Conservation (phyloP, 805 yeast species). For the Myxozyma neotropica region DNA sequence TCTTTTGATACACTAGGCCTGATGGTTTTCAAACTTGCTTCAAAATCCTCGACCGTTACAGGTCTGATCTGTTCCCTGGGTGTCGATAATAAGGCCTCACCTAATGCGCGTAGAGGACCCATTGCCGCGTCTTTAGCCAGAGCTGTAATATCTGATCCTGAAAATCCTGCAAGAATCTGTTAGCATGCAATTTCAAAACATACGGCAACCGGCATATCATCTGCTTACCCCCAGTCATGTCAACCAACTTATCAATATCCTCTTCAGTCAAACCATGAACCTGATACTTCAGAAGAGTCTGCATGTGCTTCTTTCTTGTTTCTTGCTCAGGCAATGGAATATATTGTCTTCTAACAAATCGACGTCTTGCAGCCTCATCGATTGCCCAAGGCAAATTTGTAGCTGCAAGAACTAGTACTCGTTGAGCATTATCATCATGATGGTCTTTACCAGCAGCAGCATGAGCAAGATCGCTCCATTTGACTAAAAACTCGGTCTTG, state of each 20-base stretch:
- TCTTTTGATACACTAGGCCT: constrained; percentile 87
- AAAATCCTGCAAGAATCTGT: constrained; percentile 47
- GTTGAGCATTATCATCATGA: constrained; percentile 49
- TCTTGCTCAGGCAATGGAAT: constrained; percentile 91
- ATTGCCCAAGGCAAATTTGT: constrained; percentile 96
- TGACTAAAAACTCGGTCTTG: constrained; percentile 89
- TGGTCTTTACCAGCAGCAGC: constrained; percentile 83
- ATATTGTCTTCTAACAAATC: constrained; percentile 89
- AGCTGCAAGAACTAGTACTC: constrained; percentile 91
- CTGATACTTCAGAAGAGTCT: constrained; percentile 68
- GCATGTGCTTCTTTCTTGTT: constrained; percentile 72
- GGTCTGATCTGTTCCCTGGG: constrained; percentile 79
- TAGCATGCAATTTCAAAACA: neutral
- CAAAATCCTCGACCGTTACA: constrained; percentile 71
- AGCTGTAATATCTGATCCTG: constrained; percentile 94
- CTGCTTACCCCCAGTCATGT: constrained; percentile 61
- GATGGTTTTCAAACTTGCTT: constrained; percentile 71
- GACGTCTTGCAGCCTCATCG: constrained; percentile 93
- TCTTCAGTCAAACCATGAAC: constrained; percentile 65
- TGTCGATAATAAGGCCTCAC: constrained; percentile 72
- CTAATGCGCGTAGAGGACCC: constrained; percentile 92
- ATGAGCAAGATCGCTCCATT: constrained; percentile 89
- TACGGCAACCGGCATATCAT: neutral
- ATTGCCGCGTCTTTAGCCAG: constrained; percentile 96
- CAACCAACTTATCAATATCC: constrained; percentile 63